Evolutionary conservation across 176 grass and related monocot genomes (phyloP).

Genomic region (Lolium multiflorum): DNA sequence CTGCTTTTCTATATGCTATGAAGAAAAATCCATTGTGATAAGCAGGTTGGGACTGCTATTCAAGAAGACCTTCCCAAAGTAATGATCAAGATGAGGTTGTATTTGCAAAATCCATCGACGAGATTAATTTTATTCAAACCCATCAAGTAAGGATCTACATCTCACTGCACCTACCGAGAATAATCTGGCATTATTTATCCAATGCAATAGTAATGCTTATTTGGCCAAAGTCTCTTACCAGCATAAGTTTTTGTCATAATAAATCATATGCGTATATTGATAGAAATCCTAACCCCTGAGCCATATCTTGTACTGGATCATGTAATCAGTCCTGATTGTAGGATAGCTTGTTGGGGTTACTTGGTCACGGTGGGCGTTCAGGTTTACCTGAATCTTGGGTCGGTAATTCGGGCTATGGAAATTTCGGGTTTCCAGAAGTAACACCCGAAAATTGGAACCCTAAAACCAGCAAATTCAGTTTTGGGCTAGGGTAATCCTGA

Average conservation of each 20-base stretch:
- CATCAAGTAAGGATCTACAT: slow-evolving; percentile 73
- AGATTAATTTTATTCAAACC: slow-evolving; percentile 98
- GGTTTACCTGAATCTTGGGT: too few species aligned
- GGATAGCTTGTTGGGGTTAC: neutral
- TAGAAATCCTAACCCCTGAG: slow-evolving; percentile 4
- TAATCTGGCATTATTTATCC: neutral
- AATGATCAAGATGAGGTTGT: slow-evolving; percentile 87
- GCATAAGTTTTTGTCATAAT: neutral
- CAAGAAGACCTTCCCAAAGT: slow-evolving; percentile 82
- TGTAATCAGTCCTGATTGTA: neutral
- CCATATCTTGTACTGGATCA: neutral
- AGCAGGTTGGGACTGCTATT: slow-evolving; percentile 70
- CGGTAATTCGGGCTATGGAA: too few species aligned
- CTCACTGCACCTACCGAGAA: neutral
- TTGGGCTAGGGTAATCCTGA: too few species aligned
- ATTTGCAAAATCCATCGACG: slow-evolving; percentile 95
- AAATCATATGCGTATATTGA: slow-evolving; percentile 7
- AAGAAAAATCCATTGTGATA: neutral
- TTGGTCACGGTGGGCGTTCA: too few species aligned
- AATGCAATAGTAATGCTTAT: slow-evolving; percentile 2
- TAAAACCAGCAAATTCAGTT: too few species aligned
- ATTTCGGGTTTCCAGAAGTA: too few species aligned
- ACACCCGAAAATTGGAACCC: too few species aligned
- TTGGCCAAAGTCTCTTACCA: neutral
- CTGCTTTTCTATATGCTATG: slow-evolving; percentile 5